phyloP scores from a whole-genome alignment of 495 filamentous ascomycete genomes.

The Penicillium samsonianum region DNA sequence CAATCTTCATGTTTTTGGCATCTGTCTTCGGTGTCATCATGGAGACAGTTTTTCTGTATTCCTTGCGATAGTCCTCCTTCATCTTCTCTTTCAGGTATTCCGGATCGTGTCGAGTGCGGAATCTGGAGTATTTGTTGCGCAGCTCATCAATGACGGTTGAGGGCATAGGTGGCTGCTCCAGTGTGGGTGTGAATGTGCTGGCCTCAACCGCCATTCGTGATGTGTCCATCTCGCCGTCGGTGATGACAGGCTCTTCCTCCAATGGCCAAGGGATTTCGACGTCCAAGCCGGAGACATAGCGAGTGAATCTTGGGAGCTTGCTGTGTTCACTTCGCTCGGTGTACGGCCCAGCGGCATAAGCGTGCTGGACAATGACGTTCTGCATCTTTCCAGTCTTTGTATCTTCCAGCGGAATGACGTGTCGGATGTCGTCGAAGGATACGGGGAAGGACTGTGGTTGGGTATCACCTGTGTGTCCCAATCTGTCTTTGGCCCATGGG shows the following conservation, averaged over 20 bases:
- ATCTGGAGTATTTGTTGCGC: slow-evolving; percentile 78
- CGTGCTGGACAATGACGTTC: slow-evolving; percentile 74
- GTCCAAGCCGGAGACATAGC: slow-evolving; percentile 47
- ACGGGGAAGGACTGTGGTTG: slow-evolving; percentile 52
- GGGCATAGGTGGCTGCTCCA: slow-evolving; percentile 79
- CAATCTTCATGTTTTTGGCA: slow-evolving; percentile 20
- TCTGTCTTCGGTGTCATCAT: slow-evolving; percentile 50
- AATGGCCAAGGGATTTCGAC: slow-evolving; percentile 75
- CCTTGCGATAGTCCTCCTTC: slow-evolving; percentile 57
- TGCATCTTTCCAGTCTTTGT: slow-evolving; percentile 58
- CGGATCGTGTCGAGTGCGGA: slow-evolving; percentile 77
- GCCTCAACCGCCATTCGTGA: slow-evolving; percentile 73
- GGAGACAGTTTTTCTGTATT: slow-evolving; percentile 54
- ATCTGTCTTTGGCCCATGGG: slow-evolving; percentile 47
- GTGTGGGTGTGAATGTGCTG: slow-evolving; percentile 70
- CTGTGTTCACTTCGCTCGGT: slow-evolving; percentile 35
- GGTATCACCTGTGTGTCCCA: slow-evolving; percentile 44
- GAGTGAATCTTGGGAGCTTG: slow-evolving; percentile 40
- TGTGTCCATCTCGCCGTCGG: slow-evolving; percentile 68
- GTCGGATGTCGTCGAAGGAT: slow-evolving; percentile 68
- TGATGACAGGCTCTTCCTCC: slow-evolving; percentile 35
- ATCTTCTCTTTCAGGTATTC: slow-evolving; percentile 57
- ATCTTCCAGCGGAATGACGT: slow-evolving; percentile 74
- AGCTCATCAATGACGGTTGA: slow-evolving; percentile 79
- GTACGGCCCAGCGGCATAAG: slow-evolving; percentile 45